Evolutionary conservation across 352 stramenopile species (phyloP).

Genomic region (Pilasporangium apinafurcum): DNA sequence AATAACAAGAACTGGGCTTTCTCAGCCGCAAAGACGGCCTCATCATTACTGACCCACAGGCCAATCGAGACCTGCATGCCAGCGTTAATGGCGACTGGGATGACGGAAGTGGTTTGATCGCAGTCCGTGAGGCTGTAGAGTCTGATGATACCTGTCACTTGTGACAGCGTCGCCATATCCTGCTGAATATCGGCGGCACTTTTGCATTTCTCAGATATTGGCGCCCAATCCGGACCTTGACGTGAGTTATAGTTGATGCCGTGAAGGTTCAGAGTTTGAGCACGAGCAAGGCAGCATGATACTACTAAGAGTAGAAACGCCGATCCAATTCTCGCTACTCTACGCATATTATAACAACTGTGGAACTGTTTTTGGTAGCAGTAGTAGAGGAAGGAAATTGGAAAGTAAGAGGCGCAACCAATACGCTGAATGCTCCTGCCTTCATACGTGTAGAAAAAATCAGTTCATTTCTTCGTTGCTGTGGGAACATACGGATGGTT

Average conservation of each 20-base stretch:
- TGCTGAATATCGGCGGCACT: constrained; percentile 18
- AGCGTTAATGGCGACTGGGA: constrained; percentile 33
- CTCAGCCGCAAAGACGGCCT: constrained; percentile 31
- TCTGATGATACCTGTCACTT: constrained; percentile 35
- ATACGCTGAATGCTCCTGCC: too few relatives aligned
- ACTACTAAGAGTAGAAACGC: too few relatives aligned
- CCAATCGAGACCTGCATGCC: constrained; percentile 50
- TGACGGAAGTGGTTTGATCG: constrained; percentile 28
- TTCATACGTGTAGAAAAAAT: too few relatives aligned
- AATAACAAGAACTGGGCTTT: constrained; percentile 33
- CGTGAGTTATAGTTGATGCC: constrained; percentile 74
- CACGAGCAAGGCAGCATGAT: too few relatives aligned
- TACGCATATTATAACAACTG: too few relatives aligned
- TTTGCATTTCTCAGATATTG: constrained; percentile 38
- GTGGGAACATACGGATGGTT: too few relatives aligned
- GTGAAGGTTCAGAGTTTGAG: too few relatives aligned
- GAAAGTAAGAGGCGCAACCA: too few relatives aligned
- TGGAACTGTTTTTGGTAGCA: too few relatives aligned
- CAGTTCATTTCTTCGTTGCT: too few relatives aligned
- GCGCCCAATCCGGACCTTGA: constrained; percentile 39
- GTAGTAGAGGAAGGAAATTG: too few relatives aligned
- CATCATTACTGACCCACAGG: constrained; percentile 49
- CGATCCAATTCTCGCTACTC: too few relatives aligned
- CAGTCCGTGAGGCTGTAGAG: constrained; percentile 63
- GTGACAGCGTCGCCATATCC: constrained; percentile 34